Base-by-base conservation (phyloP, 805 yeast species). In the Lipomyces orientalis region DNA sequence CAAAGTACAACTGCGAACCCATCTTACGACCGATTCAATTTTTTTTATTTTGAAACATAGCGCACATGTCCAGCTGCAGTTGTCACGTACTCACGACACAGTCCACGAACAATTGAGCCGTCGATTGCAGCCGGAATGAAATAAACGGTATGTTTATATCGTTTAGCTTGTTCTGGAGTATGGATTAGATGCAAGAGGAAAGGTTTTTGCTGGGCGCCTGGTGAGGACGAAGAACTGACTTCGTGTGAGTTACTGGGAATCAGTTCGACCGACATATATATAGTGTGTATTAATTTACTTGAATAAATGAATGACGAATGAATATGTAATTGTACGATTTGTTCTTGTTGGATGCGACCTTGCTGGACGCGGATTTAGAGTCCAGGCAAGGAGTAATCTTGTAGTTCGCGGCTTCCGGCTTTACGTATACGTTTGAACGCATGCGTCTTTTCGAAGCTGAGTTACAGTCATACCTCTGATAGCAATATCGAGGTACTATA, bases 121-220 rank as follows among this genome's bases (percentile, higher is more conserved):
- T 43, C 49, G 10, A 14, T 43, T 43, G 49, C n/a, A 43, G 49
- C 49, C 49, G n/a, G 49, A 19, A 43, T 43, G 49, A 43, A 43
- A 43, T 16, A n/a, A 43, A 8, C 49, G 49, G 49, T 43, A 43
- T 43, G 29, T n/a, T 37, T 43, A n/a, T 43, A 43, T 43, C 49
- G 49, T 43, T 43, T 43, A 10, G 22, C n/a, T 43, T n/a, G 49
- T 43, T 43, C 49, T 43, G 8, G 25, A n/a, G 9, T n/a, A 43
- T 19, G 49, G 49, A n/a, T 43, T 43, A 16, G 49, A 43, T 43
- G 58, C 51, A 6, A 51, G 35, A 34, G 16, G 10, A 37, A 58
- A 34, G 69, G 64, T 63, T 59, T 55, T 66, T 66, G 58, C 69
- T 66, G 69, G 69, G 69, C 69, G 61, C 69, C 69, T 59, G 69